A percentile compares a stretch with the other conserved stretches of the same genome.
Conservation (phyloP, 805 yeast species). For the Candida insectalens region DNA sequence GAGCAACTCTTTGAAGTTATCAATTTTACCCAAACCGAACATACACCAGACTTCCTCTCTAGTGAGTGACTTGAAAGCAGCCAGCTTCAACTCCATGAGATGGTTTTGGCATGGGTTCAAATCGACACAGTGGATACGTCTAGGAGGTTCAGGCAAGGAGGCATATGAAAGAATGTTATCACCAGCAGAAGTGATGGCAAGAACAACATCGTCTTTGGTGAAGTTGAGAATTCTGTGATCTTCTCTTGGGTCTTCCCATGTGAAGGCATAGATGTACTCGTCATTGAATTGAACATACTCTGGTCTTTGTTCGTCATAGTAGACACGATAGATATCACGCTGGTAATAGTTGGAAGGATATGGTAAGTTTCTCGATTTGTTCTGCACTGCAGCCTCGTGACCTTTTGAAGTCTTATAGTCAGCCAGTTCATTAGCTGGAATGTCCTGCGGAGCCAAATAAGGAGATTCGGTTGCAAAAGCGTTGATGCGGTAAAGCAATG, state of each 20-base stretch:
- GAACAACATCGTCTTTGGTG: conserved; percentile 55
- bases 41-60: conserved; percentile 61
- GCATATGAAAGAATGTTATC: conserved; percentile 75
- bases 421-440: conserved; percentile 8
- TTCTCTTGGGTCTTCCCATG: conserved; percentile 88
- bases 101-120: conserved; percentile 79
- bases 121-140: conserved; percentile 75
- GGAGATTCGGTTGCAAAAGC: conserved; percentile 78
- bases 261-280: conserved; percentile 79
- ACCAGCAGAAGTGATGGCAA: conserved; percentile 83
- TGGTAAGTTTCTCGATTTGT: conserved; percentile 57
- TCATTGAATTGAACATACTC: conserved; percentile 62
- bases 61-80: conserved; percentile 49
- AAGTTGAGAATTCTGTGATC: conserved; percentile 60
- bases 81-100: conserved; percentile 67
- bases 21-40: conserved; percentile 67
- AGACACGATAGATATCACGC: conserved; percentile 68
- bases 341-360: conserved; percentile 78
- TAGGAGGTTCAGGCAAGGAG: conserved; percentile 60
- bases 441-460: conserved; percentile 52
- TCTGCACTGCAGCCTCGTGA: conserved; percentile 63
- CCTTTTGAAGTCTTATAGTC: conserved; percentile 50
- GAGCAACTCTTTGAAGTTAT: conserved; percentile 41
- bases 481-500: conserved; percentile 44
- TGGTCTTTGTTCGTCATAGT: conserved; percentile 62